A percentile compares a stretch with the other conserved stretches of the same genome.
These are phyloP conservation scores for Cordyceps cicadae DNA, from an alignment of 2,329 filamentous ascomycete species.

Conservation along the genomic window DNA sequence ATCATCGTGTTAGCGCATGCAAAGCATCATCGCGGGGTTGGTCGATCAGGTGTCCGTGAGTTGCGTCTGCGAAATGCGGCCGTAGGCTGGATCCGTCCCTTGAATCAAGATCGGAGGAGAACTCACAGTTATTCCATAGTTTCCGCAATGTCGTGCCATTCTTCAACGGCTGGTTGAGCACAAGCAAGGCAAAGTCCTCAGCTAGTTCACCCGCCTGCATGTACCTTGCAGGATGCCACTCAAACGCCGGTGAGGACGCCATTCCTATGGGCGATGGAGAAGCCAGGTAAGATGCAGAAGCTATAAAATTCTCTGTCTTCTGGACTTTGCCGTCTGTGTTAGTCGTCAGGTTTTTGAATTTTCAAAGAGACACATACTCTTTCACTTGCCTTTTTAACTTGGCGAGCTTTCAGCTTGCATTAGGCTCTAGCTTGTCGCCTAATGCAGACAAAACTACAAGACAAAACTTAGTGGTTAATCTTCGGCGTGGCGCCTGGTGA, in stretches of 20 bases:
- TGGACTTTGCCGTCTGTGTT: background rate
- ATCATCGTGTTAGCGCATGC: slow-evolving; percentile 14
- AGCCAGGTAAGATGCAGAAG: background rate
- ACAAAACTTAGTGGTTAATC: slow-evolving; percentile 3
- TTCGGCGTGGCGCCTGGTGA: background rate
- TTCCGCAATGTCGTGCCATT: slow-evolving; percentile 38
- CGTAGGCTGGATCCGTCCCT: background rate
- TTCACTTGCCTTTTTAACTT: background rate
- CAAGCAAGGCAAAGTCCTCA: slow-evolving; percentile 36
- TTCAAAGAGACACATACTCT: background rate
- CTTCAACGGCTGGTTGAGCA: slow-evolving; percentile 44
- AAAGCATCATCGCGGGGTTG: background rate
- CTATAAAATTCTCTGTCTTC: background rate
- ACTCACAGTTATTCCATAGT: slow-evolving; percentile 42
- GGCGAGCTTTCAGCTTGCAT: background rate
- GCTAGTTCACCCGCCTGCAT: slow-evolving; percentile 25
- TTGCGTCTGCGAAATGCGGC: background rate
- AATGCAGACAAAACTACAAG: background rate
- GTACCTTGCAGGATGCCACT: slow-evolving; percentile 33
- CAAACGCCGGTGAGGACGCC: slow-evolving; percentile 18
- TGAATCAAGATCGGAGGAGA: too few species aligned
- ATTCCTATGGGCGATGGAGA: background rate
- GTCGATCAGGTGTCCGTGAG: background rate
- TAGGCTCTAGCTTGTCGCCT: background rate
- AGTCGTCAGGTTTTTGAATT: background rate